These are phyloP conservation scores for Diaporthe vexans DNA, from an alignment of 2,329 filamentous ascomycete genomes.

Conservation along the genomic window DNA sequence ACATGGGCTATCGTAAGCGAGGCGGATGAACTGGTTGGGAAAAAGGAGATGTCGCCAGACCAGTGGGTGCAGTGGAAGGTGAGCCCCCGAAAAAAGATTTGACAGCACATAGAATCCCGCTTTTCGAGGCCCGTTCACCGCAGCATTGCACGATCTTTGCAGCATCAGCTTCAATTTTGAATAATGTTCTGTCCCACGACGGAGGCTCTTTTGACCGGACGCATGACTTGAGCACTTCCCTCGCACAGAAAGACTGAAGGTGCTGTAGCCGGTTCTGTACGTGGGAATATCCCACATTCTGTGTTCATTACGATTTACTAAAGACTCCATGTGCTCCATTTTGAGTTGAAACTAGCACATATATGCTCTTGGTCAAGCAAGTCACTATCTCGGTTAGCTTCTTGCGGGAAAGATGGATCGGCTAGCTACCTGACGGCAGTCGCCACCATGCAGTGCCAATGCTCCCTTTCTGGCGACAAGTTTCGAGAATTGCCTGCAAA, in stretches of 20 bases:
- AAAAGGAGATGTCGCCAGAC: not conserved
- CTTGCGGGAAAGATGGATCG: not conserved
- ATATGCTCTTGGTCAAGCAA: not conserved
- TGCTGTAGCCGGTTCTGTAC: not conserved
- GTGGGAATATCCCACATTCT: not conserved
- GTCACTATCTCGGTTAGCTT: constrained; percentile 12
- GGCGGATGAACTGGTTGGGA: not conserved
- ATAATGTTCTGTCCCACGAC: not conserved
- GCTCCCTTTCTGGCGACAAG: not conserved
- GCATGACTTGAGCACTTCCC: not conserved
- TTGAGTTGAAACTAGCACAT: constrained; percentile 1
- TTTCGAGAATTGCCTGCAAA: not conserved
- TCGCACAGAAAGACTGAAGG: not conserved
- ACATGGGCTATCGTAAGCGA: constrained; percentile 1
- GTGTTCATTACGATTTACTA: not conserved
- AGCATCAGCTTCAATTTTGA: constrained; percentile 1
- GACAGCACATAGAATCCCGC: not conserved
- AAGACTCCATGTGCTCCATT: not conserved
- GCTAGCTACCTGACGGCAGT: not conserved
- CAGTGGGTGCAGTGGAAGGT: constrained; percentile 9
- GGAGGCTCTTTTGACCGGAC: not conserved
- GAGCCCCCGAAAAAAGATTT: constrained; percentile 2
- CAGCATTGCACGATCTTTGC: constrained; percentile 1
- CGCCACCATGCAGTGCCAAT: not conserved
- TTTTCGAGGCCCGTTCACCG: not conserved